Evolutionary conservation across 345 rosid genomes (phyloP).

Genomic region (Raphanus sativus): DNA sequence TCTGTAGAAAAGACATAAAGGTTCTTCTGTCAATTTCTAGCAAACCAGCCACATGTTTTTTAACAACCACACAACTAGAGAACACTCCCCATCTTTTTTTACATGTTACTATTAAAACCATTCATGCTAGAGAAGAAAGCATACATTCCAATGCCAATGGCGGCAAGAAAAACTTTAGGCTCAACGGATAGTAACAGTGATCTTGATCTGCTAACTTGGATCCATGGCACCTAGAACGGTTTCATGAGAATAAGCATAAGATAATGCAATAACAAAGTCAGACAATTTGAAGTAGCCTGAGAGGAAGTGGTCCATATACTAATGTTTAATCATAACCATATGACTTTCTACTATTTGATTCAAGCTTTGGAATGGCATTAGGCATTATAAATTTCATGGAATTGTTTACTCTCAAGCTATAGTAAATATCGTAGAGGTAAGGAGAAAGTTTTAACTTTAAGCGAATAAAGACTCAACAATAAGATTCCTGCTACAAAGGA

Average conservation of each 20-base stretch:
- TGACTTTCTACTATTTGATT: not conserved
- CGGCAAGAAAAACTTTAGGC: conserved; percentile 67
- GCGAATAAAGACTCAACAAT: not conserved
- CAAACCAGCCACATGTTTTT: not conserved
- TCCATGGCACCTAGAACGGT: conserved; percentile 80
- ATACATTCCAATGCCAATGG: conserved; percentile 75
- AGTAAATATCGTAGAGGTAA: not conserved
- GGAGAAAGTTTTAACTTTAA: not conserved
- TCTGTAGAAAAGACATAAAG: conserved; percentile 41
- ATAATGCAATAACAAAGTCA: conserved; percentile 19
- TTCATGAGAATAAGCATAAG: conserved; percentile 27
- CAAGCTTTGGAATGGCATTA: conserved; percentile 4
- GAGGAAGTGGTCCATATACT: not conserved
- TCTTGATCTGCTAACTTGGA: conserved; percentile 92
- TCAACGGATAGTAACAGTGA: conserved; percentile 69
- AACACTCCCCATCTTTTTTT: not conserved
- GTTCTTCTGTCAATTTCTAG: conserved; percentile 13
- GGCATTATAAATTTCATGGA: not conserved
- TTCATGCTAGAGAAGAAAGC: conserved; percentile 33
- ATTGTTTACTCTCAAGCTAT: not conserved
- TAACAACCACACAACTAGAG: not conserved
- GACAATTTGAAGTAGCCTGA: not conserved
- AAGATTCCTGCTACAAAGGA: not conserved
- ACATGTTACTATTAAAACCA: not conserved
- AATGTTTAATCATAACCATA: not conserved